phyloP scores from a whole-genome alignment of 768 basidiomycete species.

The Goffeauzyma gilvescens region DNA sequence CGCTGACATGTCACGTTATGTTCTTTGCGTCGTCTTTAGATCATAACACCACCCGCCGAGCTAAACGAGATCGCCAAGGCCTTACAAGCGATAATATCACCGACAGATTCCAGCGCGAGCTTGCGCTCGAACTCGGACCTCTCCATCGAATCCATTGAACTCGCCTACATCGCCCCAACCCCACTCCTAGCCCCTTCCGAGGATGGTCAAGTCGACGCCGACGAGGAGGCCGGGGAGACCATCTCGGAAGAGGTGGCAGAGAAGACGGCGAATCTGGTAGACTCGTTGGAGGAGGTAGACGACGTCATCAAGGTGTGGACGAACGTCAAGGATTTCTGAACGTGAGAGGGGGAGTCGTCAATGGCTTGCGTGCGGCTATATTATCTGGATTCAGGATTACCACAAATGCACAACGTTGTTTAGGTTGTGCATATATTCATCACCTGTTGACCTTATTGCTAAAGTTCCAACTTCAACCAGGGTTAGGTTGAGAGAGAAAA shows the following conservation, averaged over 20 bases:
- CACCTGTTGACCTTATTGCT: too few species aligned
- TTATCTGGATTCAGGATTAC: too few species aligned
- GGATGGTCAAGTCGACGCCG: not conserved
- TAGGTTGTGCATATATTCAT: too few species aligned
- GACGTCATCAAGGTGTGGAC: constrained; percentile 30
- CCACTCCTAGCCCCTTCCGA: constrained; percentile 9
- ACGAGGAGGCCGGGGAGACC: constrained; percentile 12
- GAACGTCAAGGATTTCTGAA: too few species aligned
- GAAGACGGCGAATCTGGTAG: constrained; percentile 16
- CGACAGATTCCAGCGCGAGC: constrained; percentile 4
- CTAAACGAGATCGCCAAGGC: constrained; percentile 11
- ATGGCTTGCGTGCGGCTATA: too few species aligned
- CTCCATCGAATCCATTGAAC: constrained; percentile 17
- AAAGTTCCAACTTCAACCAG: too few species aligned
- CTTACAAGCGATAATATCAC: constrained; percentile 2
- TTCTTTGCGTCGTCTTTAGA: constrained; percentile 5
- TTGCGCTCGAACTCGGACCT: constrained; percentile 6
- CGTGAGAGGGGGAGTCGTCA: too few species aligned
- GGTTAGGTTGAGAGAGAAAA: too few species aligned
- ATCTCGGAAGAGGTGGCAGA: constrained; percentile 21
- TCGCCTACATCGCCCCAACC: constrained; percentile 18
- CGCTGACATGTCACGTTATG: not conserved
- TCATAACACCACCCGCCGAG: constrained; percentile 13
- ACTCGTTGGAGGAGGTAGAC: constrained; percentile 20
- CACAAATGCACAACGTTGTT: too few species aligned